These are phyloP conservation scores for Monosporascus sp. DNA, from an alignment of 2,329 filamentous ascomycete species.

Conservation along the genomic window DNA sequence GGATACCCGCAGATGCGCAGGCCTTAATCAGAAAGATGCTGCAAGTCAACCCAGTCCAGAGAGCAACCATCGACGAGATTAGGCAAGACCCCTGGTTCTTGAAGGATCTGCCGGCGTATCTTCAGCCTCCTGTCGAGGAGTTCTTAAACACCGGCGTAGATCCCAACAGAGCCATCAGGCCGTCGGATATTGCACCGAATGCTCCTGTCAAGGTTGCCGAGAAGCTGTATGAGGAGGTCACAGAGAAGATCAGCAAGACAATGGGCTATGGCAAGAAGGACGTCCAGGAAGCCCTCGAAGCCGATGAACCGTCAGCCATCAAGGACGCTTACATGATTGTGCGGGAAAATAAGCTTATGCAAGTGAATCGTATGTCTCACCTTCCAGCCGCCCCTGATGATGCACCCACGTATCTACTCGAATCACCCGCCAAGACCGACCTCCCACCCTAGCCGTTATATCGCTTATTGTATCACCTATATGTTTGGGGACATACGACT, in stretches of 20 bases:
- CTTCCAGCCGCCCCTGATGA: background rate
- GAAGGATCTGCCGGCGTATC: constrained; percentile 78
- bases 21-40: constrained; percentile 87
- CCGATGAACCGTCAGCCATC: constrained; percentile 92
- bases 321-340: constrained; percentile 99
- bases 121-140: constrained; percentile 82
- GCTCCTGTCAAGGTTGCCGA: constrained; percentile 76
- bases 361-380: constrained; percentile 72
- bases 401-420: background rate
- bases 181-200: constrained; percentile 72
- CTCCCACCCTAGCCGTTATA: background rate
- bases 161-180: constrained; percentile 83
- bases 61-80: constrained; percentile 91
- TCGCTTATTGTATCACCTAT: background rate
- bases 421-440: background rate
- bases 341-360: constrained; percentile 95
- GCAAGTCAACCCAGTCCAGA: constrained; percentile 88
- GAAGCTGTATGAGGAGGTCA: constrained; percentile 85
- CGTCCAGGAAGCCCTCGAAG: constrained; percentile 88
- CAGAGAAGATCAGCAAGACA: constrained; percentile 92
- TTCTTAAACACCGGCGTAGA: constrained; percentile 93
- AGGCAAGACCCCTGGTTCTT: constrained; percentile 91
- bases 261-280: constrained; percentile 97
- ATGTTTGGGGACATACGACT: constrained; percentile 12
- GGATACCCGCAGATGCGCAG: constrained; percentile 80